Base-by-base conservation (phyloP, 1,139 yeast genomes). In the Hyphopichia buzzinii region DNA sequence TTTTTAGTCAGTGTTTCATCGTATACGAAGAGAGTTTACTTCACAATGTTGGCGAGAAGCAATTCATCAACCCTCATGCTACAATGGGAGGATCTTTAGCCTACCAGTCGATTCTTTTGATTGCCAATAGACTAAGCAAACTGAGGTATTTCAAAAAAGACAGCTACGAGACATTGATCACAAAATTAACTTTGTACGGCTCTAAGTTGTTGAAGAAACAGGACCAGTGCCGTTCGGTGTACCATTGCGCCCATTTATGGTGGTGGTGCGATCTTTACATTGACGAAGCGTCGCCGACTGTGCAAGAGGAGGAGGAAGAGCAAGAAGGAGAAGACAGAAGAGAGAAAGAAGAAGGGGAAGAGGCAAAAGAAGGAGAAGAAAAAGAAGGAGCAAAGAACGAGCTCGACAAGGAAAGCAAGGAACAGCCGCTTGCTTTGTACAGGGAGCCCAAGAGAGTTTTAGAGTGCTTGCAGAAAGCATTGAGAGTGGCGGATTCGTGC, bases 171-270 rank as follows among this genome's bases (percentile, higher is more conserved):
- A 76, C 80, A 7, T 67, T 92, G 47, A 88, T 89, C 33, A 85
- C 95, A 16, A 84, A 90, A 54, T 74, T 92, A 39, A 88, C 97
- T 1, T 64, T 90, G 33, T 87, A 89, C 54, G 96, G 96, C 2
- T 86, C 96, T 8, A 87, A 87, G 55, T 70, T 92, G 39, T 72
- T 92, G 54, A 88, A 87, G 56, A 92, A 90, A 56, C 92, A 92
- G 24, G 97, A 90, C 52, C 98, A 90, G 59, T 90, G 97, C 55
- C 78, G 97, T 16, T 82, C 96, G 0, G 95, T 92, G 5, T 87
- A 85, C 53, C 64, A 79, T 37, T 90, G 96, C 36, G 83, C 96
- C 3, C 97, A 92, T 59, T 65, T 92, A 36, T 92, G 97, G 96
- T 89, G 96, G 95, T 85, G 94, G 58, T 74, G 83, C 15, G 90